Base-by-base conservation (phyloP, 1,284 basidiomycete species). In the Papiliotrema fonsecae region DNA sequence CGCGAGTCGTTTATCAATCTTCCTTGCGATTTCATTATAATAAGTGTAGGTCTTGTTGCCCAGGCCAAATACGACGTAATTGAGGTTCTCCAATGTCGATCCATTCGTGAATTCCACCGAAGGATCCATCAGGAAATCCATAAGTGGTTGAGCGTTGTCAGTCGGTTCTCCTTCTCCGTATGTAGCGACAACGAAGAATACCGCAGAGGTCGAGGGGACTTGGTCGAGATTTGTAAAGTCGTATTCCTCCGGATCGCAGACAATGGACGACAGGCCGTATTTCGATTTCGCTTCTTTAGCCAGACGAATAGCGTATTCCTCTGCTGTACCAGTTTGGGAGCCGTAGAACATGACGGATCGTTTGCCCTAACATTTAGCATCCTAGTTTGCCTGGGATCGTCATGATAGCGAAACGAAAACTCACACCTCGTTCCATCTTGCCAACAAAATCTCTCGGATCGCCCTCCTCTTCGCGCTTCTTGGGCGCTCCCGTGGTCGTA, bases 111-210 rank as follows among this genome's bases (percentile, higher is more conserved):
- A 97, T 64, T 87, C 84, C 69, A 92, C 89, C 11, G 82, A 82
- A 9, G 87, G 81, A 63, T 94, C 91, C 58, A 85, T 80, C 54
- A 98, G 69, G 74, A 91, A 92, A 70, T 96, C 89, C 83, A 92
- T 86, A 61, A 98, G 82, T 55, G 85, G 82, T 30, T 96, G 89
- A n/a, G 93, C 90, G 69, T 98, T 98, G 74, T 98, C 94, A 18
- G 94, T 98, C 21, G 94, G 96, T 72, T 98, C 94, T 51, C 93
- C 94, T 77, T 98, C 94, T 55, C 94, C 94, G 67, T 98, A 98
- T 13, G 94, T 97, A 22, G 94, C 94, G 82, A 98, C 82, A 64
- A 96, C 90, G 69, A 98, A 97, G 39, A 74, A 62, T 51, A 85
- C 88, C 35, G 85, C 86, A 59, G 81, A 85, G 70, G 93, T 85